Conservation (phyloP, 2,329 filamentous ascomycete genomes). For the Alternaria arbusti region DNA sequence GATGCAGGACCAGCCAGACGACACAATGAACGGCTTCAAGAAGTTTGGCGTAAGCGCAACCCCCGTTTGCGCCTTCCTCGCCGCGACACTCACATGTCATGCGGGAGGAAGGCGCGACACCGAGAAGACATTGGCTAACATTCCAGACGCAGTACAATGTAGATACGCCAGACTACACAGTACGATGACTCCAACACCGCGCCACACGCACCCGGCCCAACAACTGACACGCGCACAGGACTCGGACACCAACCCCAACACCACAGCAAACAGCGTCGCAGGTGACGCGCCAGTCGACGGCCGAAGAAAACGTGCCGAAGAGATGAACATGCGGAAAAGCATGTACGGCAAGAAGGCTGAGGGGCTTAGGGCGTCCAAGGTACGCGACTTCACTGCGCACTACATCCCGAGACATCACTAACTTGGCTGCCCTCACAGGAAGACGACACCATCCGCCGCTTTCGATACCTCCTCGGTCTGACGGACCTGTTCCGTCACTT, state of each 20-base stretch:
- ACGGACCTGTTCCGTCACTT: conserved; percentile 99
- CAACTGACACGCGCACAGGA: conserved; percentile 55
- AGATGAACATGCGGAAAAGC: conserved; percentile 86
- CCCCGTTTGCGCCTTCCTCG: conserved; percentile 8
- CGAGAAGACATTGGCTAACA: conserved; percentile 32
- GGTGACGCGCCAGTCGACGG: conserved; percentile 78
- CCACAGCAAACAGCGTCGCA: conserved; percentile 80
- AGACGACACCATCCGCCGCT: conserved; percentile 92
- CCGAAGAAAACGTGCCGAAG: conserved; percentile 84
- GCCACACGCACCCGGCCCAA: neutral
- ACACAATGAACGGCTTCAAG: conserved; percentile 41
- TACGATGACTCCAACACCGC: conserved; percentile 34
- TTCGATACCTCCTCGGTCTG: conserved; percentile 90
- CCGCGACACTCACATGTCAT: neutral
- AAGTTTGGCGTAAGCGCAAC: conserved; percentile 42
- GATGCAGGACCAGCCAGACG: conserved; percentile 45
- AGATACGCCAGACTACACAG: conserved; percentile 69
- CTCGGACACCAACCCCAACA: conserved; percentile 70
- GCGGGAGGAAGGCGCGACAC: conserved; percentile 3
- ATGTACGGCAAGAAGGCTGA: conserved; percentile 97
- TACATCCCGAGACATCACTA: conserved; percentile 3
- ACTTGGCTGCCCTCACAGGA: conserved; percentile 63
- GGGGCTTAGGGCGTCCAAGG: conserved; percentile 88
- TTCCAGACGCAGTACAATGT: conserved; percentile 53
- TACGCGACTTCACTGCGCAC: conserved; percentile 49